Base-by-base conservation (phyloP, 2,329 filamentous ascomycete genomes). In the Aspergillus sp. region DNA sequence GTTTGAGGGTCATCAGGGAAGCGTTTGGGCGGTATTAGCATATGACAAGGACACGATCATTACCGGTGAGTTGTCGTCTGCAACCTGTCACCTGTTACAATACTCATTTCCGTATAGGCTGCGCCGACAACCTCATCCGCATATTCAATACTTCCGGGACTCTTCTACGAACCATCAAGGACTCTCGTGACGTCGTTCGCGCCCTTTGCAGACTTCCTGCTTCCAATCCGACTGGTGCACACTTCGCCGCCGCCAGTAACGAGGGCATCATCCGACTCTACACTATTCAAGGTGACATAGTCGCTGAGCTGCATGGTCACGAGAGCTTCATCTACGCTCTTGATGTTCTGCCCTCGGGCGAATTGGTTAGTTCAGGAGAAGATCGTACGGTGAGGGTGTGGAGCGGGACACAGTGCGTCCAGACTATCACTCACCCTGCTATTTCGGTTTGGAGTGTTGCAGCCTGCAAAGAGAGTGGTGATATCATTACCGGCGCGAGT, bases 371-470 rank as follows among this genome's bases (percentile, higher is more conserved):
- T 70, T 85, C 90, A 2, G 91, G 91, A 16, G 94, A 99, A 72
- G 94, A 99, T 72, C 84, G 94, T n/a, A 96, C 94, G 0, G 84
- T 95, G 32, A 83, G 90, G 48, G 78, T 99, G 67, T 99, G 95
- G 94, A 86, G 82, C 60, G 89, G 87, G 42, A 82, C 78, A 13
- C 81, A 91, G 51, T 97, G 93, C 68, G 75, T 96, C 43, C 94
- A 99, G 72, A 96, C 93, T 36, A 97, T 99, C 58, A 96, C 93
- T 1, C 91, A 96, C 65, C 94, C 94, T 10, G 94, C 94, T 9
- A 95, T 97, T 50, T 97, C 93, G 0, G 92, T 99, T 4, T 99
- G 94, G 94, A 81, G 84, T 13, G 90, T 99, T 16, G 89, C 91
- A n/a, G 88, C 83, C 10, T 94, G 89, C 65, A 67, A 80, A 0